Conservation (phyloP, 495 filamentous ascomycete genomes). For the Hyaloscypha finlandica region DNA sequence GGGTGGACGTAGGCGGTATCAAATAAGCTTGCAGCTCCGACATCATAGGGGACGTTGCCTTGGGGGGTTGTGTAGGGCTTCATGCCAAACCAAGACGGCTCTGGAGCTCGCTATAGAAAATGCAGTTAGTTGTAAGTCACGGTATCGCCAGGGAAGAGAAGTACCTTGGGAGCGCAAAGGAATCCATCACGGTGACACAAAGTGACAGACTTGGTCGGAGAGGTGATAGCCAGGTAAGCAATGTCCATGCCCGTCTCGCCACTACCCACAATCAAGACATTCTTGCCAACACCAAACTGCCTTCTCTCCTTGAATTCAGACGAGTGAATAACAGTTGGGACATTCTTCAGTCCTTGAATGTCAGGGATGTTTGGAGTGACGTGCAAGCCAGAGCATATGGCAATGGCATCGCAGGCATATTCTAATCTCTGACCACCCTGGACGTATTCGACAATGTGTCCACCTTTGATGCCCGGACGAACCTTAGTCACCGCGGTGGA, state of each 20-base stretch:
- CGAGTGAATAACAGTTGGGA: conserved; percentile 43
- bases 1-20: conserved; percentile 51
- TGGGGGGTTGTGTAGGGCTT: neutral
- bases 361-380: conserved; percentile 41
- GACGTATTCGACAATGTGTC: conserved; percentile 36
- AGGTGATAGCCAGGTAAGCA: conserved; percentile 43
- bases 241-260: conserved; percentile 49
- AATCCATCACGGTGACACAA: conserved; percentile 47
- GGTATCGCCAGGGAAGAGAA: neutral
- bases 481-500: conserved; percentile 34
- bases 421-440: conserved; percentile 19
- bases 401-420: conserved; percentile 44
- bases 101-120: conserved; percentile 11
- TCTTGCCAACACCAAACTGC: conserved; percentile 40
- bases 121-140: too few relatives aligned
- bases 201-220: conserved; percentile 39
- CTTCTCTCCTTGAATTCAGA: conserved; percentile 43
- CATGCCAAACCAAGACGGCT: conserved; percentile 10
- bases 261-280: conserved; percentile 44
- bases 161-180: conserved; percentile 40
- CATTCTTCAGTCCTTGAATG: conserved; percentile 41
- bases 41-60: conserved; percentile 44
- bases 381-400: conserved; percentile 47
- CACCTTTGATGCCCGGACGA: conserved; percentile 19
- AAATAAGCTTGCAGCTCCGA: conserved; percentile 45